phyloP scores from a whole-genome alignment of 2,329 filamentous ascomycete genomes.

The Neonectria sp. region DNA sequence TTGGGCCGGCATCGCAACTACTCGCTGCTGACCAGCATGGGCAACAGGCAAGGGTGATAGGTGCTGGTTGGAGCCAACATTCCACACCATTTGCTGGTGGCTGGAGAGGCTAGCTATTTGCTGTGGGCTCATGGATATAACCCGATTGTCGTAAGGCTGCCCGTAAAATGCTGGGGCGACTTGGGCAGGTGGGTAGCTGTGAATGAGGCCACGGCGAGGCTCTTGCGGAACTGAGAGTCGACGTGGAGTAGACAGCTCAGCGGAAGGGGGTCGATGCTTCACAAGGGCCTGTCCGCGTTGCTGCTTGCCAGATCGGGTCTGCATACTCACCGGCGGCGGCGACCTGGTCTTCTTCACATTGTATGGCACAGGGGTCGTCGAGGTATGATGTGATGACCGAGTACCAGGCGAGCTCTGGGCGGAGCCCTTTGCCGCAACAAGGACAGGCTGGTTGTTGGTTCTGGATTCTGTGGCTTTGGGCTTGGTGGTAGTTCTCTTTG shows the following conservation, averaged over 20 bases:
- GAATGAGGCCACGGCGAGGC: slow-evolving; percentile 34
- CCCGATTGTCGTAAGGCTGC: slow-evolving; percentile 32
- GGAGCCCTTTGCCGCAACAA: slow-evolving; percentile 40
- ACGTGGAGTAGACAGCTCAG: slow-evolving; percentile 34
- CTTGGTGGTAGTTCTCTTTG: background rate
- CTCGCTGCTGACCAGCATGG: slow-evolving; percentile 38
- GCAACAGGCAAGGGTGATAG: slow-evolving; percentile 17
- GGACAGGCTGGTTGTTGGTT: slow-evolving; percentile 36
- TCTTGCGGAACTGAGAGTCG: slow-evolving; percentile 40
- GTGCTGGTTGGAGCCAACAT: slow-evolving; percentile 31
- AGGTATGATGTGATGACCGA: slow-evolving; percentile 24
- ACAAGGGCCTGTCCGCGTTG: slow-evolving; percentile 33
- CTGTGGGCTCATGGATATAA: slow-evolving; percentile 27
- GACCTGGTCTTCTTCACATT: slow-evolving; percentile 51
- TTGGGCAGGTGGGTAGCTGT: slow-evolving; percentile 33
- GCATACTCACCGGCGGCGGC: slow-evolving; percentile 60
- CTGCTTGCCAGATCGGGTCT: slow-evolving; percentile 54
- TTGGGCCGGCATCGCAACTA: slow-evolving; percentile 35
- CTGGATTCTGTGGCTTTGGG: slow-evolving; percentile 12
- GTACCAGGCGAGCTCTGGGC: slow-evolving; percentile 47
- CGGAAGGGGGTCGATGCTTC: slow-evolving; percentile 31
- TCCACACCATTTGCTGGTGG: slow-evolving; percentile 7
- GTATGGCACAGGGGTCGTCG: slow-evolving; percentile 31
- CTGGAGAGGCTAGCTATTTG: slow-evolving; percentile 14
- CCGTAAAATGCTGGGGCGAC: slow-evolving; percentile 29